These are phyloP conservation scores for Xylaria sp. DNA, from an alignment of 2,329 filamentous ascomycete species.

Conservation along the genomic window DNA sequence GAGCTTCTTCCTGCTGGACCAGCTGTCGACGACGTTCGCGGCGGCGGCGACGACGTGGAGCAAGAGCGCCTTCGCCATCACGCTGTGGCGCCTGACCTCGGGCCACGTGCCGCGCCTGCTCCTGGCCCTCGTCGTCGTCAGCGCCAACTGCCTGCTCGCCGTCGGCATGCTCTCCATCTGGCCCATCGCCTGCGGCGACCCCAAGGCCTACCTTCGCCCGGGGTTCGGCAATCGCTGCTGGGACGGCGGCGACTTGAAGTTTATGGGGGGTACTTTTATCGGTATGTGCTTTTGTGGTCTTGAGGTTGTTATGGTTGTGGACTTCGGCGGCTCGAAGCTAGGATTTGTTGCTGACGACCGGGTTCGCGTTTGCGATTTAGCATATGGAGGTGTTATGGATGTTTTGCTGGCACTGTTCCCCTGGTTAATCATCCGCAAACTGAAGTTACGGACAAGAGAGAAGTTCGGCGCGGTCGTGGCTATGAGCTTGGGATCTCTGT, in stretches of 20 bases:
- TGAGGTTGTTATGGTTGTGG: background rate
- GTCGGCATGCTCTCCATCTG: background rate
- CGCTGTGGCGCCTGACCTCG: slow-evolving; percentile 2
- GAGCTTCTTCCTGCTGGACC: background rate
- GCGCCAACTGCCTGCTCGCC: slow-evolving; percentile 2
- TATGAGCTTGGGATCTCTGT: slow-evolving; percentile 11
- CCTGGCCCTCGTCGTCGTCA: background rate
- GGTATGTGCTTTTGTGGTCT: no score
- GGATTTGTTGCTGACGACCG: background rate
- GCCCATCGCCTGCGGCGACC: background rate
- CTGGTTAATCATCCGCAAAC: slow-evolving; percentile 8
- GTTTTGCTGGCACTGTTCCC: slow-evolving; percentile 3
- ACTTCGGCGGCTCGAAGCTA: background rate
- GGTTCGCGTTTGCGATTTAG: background rate
- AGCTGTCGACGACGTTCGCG: background rate
- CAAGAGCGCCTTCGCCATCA: slow-evolving; percentile 11
- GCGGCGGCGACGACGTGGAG: slow-evolving; percentile 5
- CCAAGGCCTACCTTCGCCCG: background rate
- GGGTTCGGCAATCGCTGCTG: background rate
- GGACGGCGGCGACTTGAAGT: background rate
- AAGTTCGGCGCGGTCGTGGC: slow-evolving; percentile 3
- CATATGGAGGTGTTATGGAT: slow-evolving; percentile 6
- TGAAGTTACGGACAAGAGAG: background rate
- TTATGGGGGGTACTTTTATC: background rate
- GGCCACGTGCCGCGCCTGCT: background rate